Evolutionary conservation across 495 filamentous ascomycete genomes (phyloP).

Genomic region (Lindgomyces ingoldianus): DNA sequence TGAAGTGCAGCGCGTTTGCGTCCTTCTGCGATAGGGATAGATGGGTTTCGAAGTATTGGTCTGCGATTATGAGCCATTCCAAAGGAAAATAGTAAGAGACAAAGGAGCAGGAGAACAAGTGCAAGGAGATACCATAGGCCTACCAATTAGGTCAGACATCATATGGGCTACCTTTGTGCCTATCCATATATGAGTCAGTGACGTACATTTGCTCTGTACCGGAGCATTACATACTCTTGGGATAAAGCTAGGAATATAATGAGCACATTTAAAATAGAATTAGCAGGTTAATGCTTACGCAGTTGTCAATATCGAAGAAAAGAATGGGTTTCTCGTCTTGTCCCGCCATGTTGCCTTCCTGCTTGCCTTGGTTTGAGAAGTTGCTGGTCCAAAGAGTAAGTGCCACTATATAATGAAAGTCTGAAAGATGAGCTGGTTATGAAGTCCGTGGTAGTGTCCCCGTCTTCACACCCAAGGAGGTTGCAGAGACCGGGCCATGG

Average conservation of each 20-base stretch:
- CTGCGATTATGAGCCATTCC: constrained; percentile 38
- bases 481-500: not conserved
- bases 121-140: too few relatives aligned
- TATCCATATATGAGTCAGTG: constrained; percentile 19
- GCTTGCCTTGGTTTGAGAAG: not conserved
- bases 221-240: constrained; percentile 56
- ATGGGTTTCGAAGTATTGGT: constrained; percentile 79
- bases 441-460: not conserved
- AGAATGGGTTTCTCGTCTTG: constrained; percentile 58
- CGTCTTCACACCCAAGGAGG: too few relatives aligned
- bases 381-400: not conserved
- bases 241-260: constrained; percentile 54
- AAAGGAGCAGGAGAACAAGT: too few relatives aligned
- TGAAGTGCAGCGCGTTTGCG: constrained; percentile 76
- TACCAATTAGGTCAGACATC: constrained; percentile 46
- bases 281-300: constrained; percentile 55
- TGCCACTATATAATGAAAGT: not conserved
- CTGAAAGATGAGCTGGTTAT: not conserved
- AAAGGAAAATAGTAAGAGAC: not conserved
- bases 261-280: not conserved
- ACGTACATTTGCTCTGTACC: not conserved
- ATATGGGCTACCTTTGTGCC: constrained; percentile 39
- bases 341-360: constrained; percentile 10
- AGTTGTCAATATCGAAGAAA: constrained; percentile 98
- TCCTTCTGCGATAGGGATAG: constrained; percentile 72